These are phyloP conservation scores for Rhodotorula graminis DNA, from an alignment of 768 basidiomycete genomes.

Conservation along the genomic window DNA sequence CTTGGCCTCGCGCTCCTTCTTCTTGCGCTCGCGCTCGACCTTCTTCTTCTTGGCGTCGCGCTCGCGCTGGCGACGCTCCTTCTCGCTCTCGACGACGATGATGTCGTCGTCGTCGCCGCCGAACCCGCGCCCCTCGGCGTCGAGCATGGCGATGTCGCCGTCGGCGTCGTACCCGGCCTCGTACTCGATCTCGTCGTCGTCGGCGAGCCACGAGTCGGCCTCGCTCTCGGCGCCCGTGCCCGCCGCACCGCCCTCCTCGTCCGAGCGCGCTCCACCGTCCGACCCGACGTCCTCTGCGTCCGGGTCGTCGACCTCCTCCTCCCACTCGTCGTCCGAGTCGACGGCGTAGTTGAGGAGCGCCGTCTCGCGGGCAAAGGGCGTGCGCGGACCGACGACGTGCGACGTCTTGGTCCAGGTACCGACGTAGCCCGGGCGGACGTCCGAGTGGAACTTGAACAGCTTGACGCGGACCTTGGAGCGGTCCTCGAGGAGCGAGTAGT, in stretches of 20 bases:
- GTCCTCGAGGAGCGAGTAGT: constrained; percentile 61
- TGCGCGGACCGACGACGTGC: constrained; percentile 69
- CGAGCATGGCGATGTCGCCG: constrained; percentile 30
- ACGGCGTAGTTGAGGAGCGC: constrained; percentile 78
- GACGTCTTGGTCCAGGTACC: constrained; percentile 88
- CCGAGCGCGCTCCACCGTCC: constrained; percentile 23
- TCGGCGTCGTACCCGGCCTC: constrained; percentile 38
- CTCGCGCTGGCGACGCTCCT: constrained; percentile 9
- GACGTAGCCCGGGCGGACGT: constrained; percentile 83
- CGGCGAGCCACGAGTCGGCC: constrained; percentile 39
- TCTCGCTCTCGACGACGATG: constrained; percentile 18
- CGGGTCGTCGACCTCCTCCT: constrained; percentile 60
- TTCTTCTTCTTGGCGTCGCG: constrained; percentile 24
- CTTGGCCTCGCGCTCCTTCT: constrained; percentile 3
- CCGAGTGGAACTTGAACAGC: constrained; percentile 73
- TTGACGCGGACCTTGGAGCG: constrained; percentile 66
- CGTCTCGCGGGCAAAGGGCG: constrained; percentile 73
- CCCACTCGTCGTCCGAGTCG: constrained; percentile 96
- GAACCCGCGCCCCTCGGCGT: constrained; percentile 8
- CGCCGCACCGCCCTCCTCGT: constrained; percentile 19
- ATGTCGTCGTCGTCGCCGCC: constrained; percentile 17
- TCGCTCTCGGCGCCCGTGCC: constrained; percentile 15
- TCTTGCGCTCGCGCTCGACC: background rate
- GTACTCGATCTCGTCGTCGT: constrained; percentile 43
- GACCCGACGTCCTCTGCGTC: constrained; percentile 38